Evolutionary conservation across 352 stramenopile genomes (phyloP).

Genomic region (Phytophthora capsici): DNA sequence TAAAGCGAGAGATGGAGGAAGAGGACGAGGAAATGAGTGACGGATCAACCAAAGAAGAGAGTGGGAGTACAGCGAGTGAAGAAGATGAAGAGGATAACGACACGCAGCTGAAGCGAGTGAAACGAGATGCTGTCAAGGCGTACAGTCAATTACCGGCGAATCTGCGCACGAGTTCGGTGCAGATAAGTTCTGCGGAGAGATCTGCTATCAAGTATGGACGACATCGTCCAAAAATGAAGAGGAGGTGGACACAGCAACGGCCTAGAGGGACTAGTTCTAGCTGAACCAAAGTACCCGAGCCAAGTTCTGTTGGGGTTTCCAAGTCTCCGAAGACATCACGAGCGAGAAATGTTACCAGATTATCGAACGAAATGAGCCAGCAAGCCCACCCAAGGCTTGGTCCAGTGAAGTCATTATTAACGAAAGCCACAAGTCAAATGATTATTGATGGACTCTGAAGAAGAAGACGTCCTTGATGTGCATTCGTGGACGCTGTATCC

Average conservation of each 20-base stretch:
- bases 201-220: constrained; percentile 50
- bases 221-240: constrained; percentile 45
- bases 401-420: constrained; percentile 1
- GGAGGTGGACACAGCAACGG: constrained; percentile 14
- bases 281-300: background rate
- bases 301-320: background rate
- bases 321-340: background rate
- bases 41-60: constrained; percentile 24
- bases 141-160: constrained; percentile 44
- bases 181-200: constrained; percentile 50
- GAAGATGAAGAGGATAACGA: constrained; percentile 11
- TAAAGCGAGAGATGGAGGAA: constrained; percentile 27
- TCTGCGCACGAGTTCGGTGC: constrained; percentile 34
- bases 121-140: constrained; percentile 34
- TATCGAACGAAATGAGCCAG: constrained; percentile 12
- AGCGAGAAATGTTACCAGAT: background rate
- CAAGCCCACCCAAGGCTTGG: background rate
- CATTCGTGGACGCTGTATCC: constrained; percentile 28
- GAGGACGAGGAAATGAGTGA: constrained; percentile 29
- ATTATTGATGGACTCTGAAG: constrained; percentile 45
- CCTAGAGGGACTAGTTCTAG: background rate
- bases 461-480: constrained; percentile 71
- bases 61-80: constrained; percentile 8
- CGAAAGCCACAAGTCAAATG: constrained; percentile 20
- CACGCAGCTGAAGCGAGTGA: constrained; percentile 13